These are phyloP conservation scores for Graphilbum sp. DNA, from an alignment of 2,329 filamentous ascomycete species.

Conservation along the genomic window DNA sequence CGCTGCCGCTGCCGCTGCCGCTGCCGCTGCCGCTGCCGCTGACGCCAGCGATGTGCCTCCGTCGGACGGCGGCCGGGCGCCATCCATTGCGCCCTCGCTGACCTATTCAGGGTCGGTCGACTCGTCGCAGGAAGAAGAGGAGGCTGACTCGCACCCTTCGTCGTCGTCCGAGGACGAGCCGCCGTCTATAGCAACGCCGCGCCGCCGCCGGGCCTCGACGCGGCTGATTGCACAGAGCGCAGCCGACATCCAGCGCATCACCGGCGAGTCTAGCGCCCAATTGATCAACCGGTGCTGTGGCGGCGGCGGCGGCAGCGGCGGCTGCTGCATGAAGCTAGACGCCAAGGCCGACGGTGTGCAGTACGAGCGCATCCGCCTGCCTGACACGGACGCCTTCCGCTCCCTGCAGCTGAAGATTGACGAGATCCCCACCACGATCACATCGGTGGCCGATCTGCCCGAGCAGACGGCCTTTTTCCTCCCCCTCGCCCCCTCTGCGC, in stretches of 20 bases:
- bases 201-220: slow-evolving; percentile 50
- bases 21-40: slow-evolving; percentile 2
- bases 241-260: slow-evolving; percentile 45
- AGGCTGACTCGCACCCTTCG: slow-evolving; percentile 30
- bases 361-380: slow-evolving; percentile 38
- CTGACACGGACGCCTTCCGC: slow-evolving; percentile 73
- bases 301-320: slow-evolving; percentile 19
- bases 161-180: slow-evolving; percentile 17
- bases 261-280: slow-evolving; percentile 45
- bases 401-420: slow-evolving; percentile 64
- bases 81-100: slow-evolving; percentile 42
- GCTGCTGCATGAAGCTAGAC: slow-evolving; percentile 39
- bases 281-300: slow-evolving; percentile 48
- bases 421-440: slow-evolving; percentile 57
- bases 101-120: slow-evolving; percentile 47
- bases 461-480: slow-evolving; percentile 59
- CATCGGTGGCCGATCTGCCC: slow-evolving; percentile 54
- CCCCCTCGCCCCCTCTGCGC: slow-evolving; percentile 24
- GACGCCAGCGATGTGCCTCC: slow-evolving; percentile 18
- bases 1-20: slow-evolving; percentile 13
- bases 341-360: slow-evolving; percentile 27
- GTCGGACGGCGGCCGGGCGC: slow-evolving; percentile 26
- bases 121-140: no score
- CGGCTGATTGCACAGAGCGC: slow-evolving; percentile 48
- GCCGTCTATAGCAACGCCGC: slow-evolving; percentile 12